A percentile compares a stretch with the other conserved stretches of the same genome.
Conservation (phyloP, 768 basidiomycete species). For the Coprinopsis strossmayeri region DNA sequence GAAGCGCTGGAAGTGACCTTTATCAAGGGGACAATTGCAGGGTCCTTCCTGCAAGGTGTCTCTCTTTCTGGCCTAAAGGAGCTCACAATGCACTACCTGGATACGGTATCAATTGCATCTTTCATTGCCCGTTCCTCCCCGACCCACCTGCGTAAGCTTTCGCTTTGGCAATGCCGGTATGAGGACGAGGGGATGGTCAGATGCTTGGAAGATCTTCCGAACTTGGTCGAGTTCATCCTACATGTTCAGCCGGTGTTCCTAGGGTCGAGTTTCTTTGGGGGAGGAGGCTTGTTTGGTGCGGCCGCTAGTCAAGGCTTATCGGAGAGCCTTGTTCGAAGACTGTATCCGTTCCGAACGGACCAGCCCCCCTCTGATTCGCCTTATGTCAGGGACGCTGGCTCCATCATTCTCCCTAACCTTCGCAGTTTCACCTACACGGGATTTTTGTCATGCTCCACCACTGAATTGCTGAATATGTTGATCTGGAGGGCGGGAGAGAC, state of each 20-base stretch:
- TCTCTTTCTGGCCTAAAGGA: conserved; percentile 16
- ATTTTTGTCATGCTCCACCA: not conserved
- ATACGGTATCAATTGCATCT: conserved; percentile 6
- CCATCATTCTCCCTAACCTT: not conserved
- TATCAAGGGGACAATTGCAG: conserved; percentile 16
- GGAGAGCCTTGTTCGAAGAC: not conserved
- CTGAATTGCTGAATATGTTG: conserved; percentile 1
- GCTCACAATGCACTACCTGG: conserved; percentile 14
- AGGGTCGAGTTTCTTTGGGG: not conserved
- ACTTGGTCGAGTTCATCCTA: not conserved
- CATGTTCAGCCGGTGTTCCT: too few relatives aligned
- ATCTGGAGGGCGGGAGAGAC: conserved; percentile 5
- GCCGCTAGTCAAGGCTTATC: not conserved
- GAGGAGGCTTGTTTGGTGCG: not conserved
- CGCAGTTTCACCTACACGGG: not conserved
- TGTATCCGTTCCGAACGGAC: too few relatives aligned
- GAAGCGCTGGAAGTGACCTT: conserved; percentile 16
- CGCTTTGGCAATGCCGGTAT: not conserved
- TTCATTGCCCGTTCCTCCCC: not conserved
- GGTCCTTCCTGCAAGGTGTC: conserved; percentile 14
- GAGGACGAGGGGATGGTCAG: not conserved
- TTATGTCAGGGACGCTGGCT: not conserved
- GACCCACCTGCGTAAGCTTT: not conserved
- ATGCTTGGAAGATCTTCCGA: not conserved
- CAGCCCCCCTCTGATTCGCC: not conserved